A percentile compares a stretch with the other conserved stretches of the same genome.
These are phyloP conservation scores for Penicillium chermesinum DNA, from an alignment of 495 filamentous ascomycete species.

Conservation along the genomic window DNA sequence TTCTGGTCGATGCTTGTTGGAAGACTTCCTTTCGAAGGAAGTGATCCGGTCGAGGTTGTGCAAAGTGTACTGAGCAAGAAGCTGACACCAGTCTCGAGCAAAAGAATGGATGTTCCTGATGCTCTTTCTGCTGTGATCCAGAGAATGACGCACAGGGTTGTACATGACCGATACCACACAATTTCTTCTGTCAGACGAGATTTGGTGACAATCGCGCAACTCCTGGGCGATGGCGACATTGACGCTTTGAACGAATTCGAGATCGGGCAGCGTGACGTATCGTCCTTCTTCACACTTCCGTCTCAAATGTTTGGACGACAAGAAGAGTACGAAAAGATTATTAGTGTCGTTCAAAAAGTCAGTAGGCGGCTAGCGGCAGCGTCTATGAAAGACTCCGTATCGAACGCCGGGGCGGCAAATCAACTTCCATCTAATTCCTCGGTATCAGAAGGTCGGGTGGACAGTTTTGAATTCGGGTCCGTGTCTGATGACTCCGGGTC, in stretches of 20 bases:
- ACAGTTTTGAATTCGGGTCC: conserved; percentile 47
- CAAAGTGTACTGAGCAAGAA: conserved; percentile 76
- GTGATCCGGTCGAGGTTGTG: conserved; percentile 77
- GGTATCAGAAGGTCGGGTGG: conserved; percentile 50
- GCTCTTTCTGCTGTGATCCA: conserved; percentile 74
- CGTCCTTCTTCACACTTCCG: conserved; percentile 81
- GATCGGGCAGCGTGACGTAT: conserved; percentile 71
- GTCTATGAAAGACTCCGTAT: conserved; percentile 35
- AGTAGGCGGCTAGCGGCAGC: conserved; percentile 55
- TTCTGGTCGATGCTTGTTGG: conserved; percentile 84
- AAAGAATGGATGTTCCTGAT: conserved; percentile 75
- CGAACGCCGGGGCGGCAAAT: conserved; percentile 36
- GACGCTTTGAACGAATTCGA: conserved; percentile 62
- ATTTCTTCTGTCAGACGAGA: conserved; percentile 77
- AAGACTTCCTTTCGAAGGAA: conserved; percentile 69
- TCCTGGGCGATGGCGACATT: conserved; percentile 70
- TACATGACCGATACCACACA: conserved; percentile 79
- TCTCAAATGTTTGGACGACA: conserved; percentile 72
- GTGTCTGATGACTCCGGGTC: conserved; percentile 51
- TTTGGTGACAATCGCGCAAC: conserved; percentile 58
- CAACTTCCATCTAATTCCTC: conserved; percentile 53
- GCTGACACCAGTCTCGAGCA: conserved; percentile 65
- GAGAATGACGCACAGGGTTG: conserved; percentile 83
- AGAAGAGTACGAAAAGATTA: conserved; percentile 61
- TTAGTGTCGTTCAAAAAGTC: conserved; percentile 68